A percentile compares a stretch with the other conserved stretches of the same genome.
These are phyloP conservation scores for Passiflora organensis DNA, from an alignment of 345 rosid species.

Conservation along the genomic window DNA sequence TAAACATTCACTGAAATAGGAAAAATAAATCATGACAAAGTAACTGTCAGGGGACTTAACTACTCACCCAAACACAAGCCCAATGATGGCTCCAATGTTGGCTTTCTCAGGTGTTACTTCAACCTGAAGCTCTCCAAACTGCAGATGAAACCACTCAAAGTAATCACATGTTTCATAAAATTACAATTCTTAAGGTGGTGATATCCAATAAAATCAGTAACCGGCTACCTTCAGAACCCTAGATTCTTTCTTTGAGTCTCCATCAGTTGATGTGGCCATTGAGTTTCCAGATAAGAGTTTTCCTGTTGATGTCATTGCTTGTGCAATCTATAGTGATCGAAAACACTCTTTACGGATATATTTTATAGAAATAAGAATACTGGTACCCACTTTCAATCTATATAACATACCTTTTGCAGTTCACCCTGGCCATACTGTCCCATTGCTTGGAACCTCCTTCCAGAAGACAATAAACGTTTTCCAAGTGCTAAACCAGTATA, in stretches of 20 bases:
- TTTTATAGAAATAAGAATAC: background rate
- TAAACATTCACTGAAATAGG: background rate
- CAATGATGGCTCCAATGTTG: conserved; percentile 64
- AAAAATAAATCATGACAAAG: too few relatives aligned
- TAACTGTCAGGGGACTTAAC: conserved; percentile 7
- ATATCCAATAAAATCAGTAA: background rate
- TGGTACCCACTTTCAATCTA: conserved; percentile 10
- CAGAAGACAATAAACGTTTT: conserved; percentile 68
- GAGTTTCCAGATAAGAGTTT: conserved; percentile 47
- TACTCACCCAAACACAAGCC: conserved; percentile 64
- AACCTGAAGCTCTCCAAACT: conserved; percentile 96
- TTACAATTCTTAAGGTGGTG: background rate
- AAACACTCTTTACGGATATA: background rate
- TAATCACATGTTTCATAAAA: background rate
- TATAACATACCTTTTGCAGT: conserved; percentile 56
- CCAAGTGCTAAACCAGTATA: conserved; percentile 67
- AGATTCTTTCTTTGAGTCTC: conserved; percentile 37
- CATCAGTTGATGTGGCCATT: conserved; percentile 27
- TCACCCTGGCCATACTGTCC: conserved; percentile 96
- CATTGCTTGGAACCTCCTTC: conserved; percentile 83
- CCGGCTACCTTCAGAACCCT: conserved; percentile 67
- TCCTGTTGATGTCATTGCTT: conserved; percentile 70
- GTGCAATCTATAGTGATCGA: conserved; percentile 55
- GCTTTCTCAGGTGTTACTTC: conserved; percentile 68
- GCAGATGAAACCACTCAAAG: conserved; percentile 17